Evolutionary conservation across 371 early-diverging fungal species (phyloP).

Genomic region (Funneliformis caledonium): DNA sequence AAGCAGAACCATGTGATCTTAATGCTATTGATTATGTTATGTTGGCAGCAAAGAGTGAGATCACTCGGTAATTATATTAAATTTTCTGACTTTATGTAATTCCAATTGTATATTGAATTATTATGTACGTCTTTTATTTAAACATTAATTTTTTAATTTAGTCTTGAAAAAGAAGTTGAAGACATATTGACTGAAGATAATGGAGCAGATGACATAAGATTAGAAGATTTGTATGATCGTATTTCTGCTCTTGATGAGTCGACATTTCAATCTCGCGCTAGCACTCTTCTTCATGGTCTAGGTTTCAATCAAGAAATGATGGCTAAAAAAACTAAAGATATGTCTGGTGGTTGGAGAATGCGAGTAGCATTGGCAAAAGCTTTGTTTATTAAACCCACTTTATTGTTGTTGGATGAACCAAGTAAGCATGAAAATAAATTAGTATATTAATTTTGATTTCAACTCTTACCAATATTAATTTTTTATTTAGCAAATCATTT

Average conservation of each 20-base stretch:
- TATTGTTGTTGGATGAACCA: slow-evolving; percentile 97
- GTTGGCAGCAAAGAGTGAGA: slow-evolving; percentile 86
- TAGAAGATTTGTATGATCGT: slow-evolving; percentile 95
- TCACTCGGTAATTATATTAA: slow-evolving; percentile 46
- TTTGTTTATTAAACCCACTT: slow-evolving; percentile 94
- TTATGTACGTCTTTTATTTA: not conserved
- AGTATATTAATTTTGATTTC: not conserved
- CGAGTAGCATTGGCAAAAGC: slow-evolving; percentile 97
- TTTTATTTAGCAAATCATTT: slow-evolving; percentile 79
- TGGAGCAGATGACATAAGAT: slow-evolving; percentile 83
- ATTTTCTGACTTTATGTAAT: not conserved
- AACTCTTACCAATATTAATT: slow-evolving; percentile 8
- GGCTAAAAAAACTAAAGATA: slow-evolving; percentile 88
- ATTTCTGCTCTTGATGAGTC: slow-evolving; percentile 90
- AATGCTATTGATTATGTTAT: slow-evolving; percentile 93
- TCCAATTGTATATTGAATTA: not conserved
- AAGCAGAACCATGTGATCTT: slow-evolving; percentile 91
- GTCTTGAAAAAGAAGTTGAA: slow-evolving; percentile 91
- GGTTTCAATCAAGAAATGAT: slow-evolving; percentile 91
- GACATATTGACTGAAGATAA: slow-evolving; percentile 80
- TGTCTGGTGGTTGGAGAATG: slow-evolving; percentile 99
- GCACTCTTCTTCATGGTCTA: slow-evolving; percentile 89
- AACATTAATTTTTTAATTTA: slow-evolving; percentile 42
- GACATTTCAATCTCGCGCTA: slow-evolving; percentile 95
- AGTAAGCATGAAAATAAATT: slow-evolving; percentile 41